These are phyloP conservation scores for Thermomucor indicae-seudaticae DNA, from an alignment of 371 early-diverging fungal species.

Conservation along the genomic window DNA sequence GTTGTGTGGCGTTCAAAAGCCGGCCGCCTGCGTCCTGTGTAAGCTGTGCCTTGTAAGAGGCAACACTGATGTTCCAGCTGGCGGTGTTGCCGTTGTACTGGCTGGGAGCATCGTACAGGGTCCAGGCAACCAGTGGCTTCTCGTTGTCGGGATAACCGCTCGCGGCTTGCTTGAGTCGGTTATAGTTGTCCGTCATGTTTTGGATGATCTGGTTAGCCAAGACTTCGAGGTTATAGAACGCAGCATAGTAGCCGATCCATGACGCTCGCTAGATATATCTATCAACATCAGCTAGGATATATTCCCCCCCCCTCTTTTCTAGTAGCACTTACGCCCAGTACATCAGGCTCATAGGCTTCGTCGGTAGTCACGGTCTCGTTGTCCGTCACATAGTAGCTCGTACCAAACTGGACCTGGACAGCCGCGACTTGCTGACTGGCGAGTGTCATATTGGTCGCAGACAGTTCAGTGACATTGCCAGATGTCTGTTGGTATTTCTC, in stretches of 20 bases:
- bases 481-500: slow-evolving; percentile 41
- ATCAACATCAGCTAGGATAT: neutral
- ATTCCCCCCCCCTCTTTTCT: too few species aligned
- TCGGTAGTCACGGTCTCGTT: slow-evolving; percentile 29
- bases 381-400: slow-evolving; percentile 8
- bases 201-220: slow-evolving; percentile 53
- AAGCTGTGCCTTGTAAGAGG: slow-evolving; percentile 57
- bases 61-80: slow-evolving; percentile 56
- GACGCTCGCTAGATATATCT: slow-evolving; percentile 51
- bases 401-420: slow-evolving; percentile 46
- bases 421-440: slow-evolving; percentile 29
- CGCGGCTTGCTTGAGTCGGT: slow-evolving; percentile 54
- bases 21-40: slow-evolving; percentile 62
- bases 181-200: slow-evolving; percentile 62
- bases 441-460: slow-evolving; percentile 37
- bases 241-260: slow-evolving; percentile 76
- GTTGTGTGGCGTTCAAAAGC: slow-evolving; percentile 21
- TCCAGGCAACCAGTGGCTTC: slow-evolving; percentile 70
- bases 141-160: slow-evolving; percentile 26
- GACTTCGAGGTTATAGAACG: slow-evolving; percentile 69
- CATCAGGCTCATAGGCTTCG: slow-evolving; percentile 39
- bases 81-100: slow-evolving; percentile 65
- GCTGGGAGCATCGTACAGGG: slow-evolving; percentile 57
- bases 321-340: slow-evolving; percentile 57
- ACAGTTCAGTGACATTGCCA: slow-evolving; percentile 20